Conservation (phyloP, 371 early-diverging fungal species). For the Nematocida parisii region DNA sequence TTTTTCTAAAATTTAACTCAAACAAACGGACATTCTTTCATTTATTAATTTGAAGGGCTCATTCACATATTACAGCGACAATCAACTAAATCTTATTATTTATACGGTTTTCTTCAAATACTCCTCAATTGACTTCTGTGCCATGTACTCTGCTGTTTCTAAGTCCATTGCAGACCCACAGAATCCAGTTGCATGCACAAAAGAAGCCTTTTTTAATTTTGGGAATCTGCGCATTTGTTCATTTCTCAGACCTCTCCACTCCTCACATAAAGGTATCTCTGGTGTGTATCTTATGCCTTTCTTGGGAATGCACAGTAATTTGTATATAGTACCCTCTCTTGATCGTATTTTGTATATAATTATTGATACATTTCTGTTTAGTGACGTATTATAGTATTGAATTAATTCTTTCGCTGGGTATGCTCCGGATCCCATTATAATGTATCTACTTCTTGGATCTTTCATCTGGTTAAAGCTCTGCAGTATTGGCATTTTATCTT, state of each 20-base stretch:
- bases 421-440: constrained; percentile 46
- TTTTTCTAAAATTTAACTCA: constrained; percentile 1
- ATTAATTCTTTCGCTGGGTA: constrained; percentile 23
- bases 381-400: constrained; percentile 44
- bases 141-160: constrained; percentile 67
- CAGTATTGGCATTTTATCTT: constrained; percentile 3
- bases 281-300: constrained; percentile 75
- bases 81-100: too few relatives aligned
- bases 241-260: constrained; percentile 88
- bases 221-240: constrained; percentile 76
- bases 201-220: constrained; percentile 78
- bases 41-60: too few relatives aligned
- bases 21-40: not conserved
- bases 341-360: constrained; percentile 25
- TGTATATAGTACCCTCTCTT: constrained; percentile 10
- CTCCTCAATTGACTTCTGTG: constrained; percentile 26
- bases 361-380: constrained; percentile 56
- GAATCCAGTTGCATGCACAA: constrained; percentile 86
- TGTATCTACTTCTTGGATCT: constrained; percentile 13
- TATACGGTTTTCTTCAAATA: not conserved
- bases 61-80: too few relatives aligned
- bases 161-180: constrained; percentile 61
- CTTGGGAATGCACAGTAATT: constrained; percentile 74
- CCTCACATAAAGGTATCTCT: constrained; percentile 81
- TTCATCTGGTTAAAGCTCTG: not conserved